Conservation (phyloP, 2,329 filamentous ascomycete genomes). For the Trichoderma atrobrunneum region DNA sequence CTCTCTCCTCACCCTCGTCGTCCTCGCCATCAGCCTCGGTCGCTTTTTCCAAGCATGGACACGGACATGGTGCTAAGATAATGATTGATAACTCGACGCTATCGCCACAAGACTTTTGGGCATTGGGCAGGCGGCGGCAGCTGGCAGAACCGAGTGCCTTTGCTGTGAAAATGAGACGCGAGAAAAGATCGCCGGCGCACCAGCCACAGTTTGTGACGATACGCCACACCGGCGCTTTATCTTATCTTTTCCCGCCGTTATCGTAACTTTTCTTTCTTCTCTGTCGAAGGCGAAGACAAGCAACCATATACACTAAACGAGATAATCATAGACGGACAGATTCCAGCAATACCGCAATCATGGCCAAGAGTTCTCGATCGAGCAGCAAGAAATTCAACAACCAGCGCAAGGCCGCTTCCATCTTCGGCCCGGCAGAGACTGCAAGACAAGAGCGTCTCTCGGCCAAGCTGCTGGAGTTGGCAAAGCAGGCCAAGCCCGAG, state of each 20-base stretch:
- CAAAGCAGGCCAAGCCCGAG: slow-evolving; percentile 70
- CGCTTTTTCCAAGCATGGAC: neutral
- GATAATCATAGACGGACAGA: neutral
- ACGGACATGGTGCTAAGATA: neutral
- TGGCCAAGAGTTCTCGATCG: slow-evolving; percentile 85
- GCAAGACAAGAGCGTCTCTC: slow-evolving; percentile 80
- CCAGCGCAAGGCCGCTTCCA: slow-evolving; percentile 70
- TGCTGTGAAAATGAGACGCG: neutral
- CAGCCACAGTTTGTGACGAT: neutral
- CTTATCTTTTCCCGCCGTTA: slow-evolving; percentile 15
- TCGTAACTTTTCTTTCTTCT: slow-evolving; percentile 29
- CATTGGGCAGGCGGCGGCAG: slow-evolving; percentile 15
- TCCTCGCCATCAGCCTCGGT: slow-evolving; percentile 16
- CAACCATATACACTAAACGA: neutral
- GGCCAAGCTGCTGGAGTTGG: slow-evolving; percentile 79
- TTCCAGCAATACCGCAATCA: slow-evolving; percentile 41
- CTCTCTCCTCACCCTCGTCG: slow-evolving; percentile 16
- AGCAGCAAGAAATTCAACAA: slow-evolving; percentile 82
- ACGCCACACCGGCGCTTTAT: neutral
- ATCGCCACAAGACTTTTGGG: neutral
- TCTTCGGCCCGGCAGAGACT: slow-evolving; percentile 80
- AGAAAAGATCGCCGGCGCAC: neutral
- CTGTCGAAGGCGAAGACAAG: neutral
- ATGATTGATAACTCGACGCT: neutral
- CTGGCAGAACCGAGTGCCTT: slow-evolving; percentile 6